Evolutionary conservation across 768 basidiomycete genomes (phyloP).

Genomic region (Lactarius trivialis): DNA sequence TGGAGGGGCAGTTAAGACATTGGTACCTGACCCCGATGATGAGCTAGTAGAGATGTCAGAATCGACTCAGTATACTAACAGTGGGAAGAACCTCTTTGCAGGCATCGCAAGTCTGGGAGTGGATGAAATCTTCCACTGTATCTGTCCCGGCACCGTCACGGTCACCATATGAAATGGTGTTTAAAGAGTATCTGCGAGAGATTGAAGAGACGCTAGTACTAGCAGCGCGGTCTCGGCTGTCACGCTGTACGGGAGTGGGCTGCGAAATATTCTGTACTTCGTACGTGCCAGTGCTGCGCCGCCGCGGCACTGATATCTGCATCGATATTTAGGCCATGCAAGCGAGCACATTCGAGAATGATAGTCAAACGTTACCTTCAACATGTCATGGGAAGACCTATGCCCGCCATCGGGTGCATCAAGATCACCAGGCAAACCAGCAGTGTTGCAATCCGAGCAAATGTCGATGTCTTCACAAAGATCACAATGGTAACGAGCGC

Average conservation of each 20-base stretch:
- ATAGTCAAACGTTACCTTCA: conserved; percentile 55
- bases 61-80: no score
- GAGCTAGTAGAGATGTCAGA: conserved; percentile 34
- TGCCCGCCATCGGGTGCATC: conserved; percentile 74
- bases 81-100: not conserved
- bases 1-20: conserved; percentile 83
- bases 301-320: conserved; percentile 82
- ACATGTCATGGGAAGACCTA: conserved; percentile 81
- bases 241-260: conserved; percentile 8
- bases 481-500: conserved; percentile 93
- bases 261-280: conserved; percentile 55
- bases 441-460: conserved; percentile 81
- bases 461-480: conserved; percentile 69
- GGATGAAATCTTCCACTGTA: conserved; percentile 1
- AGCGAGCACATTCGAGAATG: not conserved
- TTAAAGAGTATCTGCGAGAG: not conserved
- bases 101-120: conserved; percentile 15
- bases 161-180: conserved; percentile 5
- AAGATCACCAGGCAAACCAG: conserved; percentile 75
- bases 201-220: not conserved
- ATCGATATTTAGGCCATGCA: not conserved
- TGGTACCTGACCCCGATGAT: conserved; percentile 82
- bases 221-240: not conserved
- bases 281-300: conserved; percentile 43
- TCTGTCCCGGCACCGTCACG: not conserved